Evolutionary conservation across 2,329 filamentous ascomycete species (phyloP), one percentile per base, ranked within the genome.

Genomic region (Hysterium pulicare): DNA sequence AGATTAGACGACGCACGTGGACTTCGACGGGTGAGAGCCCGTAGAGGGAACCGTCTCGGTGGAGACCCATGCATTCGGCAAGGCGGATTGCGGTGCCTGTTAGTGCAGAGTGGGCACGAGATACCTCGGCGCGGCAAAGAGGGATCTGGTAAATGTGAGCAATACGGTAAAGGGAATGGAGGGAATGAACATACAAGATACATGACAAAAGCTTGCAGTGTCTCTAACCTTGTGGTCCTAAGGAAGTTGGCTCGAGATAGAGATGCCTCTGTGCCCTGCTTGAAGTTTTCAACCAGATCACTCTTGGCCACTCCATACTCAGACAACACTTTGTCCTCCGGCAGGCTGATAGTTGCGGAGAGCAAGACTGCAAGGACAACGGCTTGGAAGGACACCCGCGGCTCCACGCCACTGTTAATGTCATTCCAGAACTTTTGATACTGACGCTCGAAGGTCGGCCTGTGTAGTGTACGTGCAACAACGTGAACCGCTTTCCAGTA

Each of bases 41-140:
- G 54, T 86, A 88, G 8, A 76, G 73, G 33, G 79, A 76, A 13
- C 83, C 83, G 50, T 90, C 86, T 7, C 83, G 77, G 58, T 90
- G 83, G 15, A 90, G 68, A 2, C 84, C 84, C 82, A 89, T 87
- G 55, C 84, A 88, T 67, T 89, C 83, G 5, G 84, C 86, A 60
- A 89, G 78, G 13, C 86, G 76, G 32, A 89, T 82, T 3, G 83
- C 84, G 11, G 84, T 81, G 2, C 84, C 85, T 3, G 86, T 78
- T 1, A 89, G 72, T 4, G 85, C 83, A 3, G 84, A 87, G 62
- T 90, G 86, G 4, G 83, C 80, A 48, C 86, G 73, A 6, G 86
- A 89, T 3, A 90, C 75, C 62, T 89, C 84, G 16, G 77, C 77
- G 41, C 86, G 75, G 52, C 86, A 88, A 11, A 90, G 74, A 0